These are phyloP conservation scores for Ophiostoma pallidulum DNA, from an alignment of 2,329 filamentous ascomycete species.

Conservation along the genomic window DNA sequence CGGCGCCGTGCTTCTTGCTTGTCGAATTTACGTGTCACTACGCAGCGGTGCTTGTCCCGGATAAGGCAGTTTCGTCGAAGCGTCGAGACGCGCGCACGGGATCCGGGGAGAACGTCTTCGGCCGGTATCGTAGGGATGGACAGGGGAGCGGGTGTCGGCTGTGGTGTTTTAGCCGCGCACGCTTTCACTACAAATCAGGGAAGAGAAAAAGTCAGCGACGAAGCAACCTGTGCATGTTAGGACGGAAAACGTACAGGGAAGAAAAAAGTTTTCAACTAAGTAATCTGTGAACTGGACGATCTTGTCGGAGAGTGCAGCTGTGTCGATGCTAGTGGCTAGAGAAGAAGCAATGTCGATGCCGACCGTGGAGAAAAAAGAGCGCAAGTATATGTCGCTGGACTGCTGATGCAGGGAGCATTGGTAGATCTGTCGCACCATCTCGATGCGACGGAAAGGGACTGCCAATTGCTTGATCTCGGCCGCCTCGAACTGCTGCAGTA, in stretches of 20 bases:
- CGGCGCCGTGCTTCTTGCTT: neutral
- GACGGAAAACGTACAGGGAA: neutral
- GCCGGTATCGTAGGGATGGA: neutral
- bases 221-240: neutral
- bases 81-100: neutral
- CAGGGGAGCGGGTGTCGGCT: neutral
- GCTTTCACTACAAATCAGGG: neutral
- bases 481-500: neutral
- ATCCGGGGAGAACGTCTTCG: neutral
- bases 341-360: neutral
- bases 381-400: no score
- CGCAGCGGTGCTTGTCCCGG: slow-evolving; percentile 5
- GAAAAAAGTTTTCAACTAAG: neutral
- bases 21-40: slow-evolving; percentile 1
- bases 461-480: neutral
- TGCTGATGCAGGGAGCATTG: neutral
- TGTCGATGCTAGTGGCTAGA: neutral
- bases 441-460: neutral
- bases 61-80: slow-evolving; percentile 2
- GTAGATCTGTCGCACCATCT: slow-evolving; percentile 1
- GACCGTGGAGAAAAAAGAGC: neutral
- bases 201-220: neutral
- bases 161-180: neutral
- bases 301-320: neutral
- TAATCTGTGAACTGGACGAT: slow-evolving; percentile 1